Percentiles rank a stretch among this genome's conserved stretches.
phyloP scores from a whole-genome alignment of 2,329 filamentous ascomycete genomes.

The Epichloe bromicola region DNA sequence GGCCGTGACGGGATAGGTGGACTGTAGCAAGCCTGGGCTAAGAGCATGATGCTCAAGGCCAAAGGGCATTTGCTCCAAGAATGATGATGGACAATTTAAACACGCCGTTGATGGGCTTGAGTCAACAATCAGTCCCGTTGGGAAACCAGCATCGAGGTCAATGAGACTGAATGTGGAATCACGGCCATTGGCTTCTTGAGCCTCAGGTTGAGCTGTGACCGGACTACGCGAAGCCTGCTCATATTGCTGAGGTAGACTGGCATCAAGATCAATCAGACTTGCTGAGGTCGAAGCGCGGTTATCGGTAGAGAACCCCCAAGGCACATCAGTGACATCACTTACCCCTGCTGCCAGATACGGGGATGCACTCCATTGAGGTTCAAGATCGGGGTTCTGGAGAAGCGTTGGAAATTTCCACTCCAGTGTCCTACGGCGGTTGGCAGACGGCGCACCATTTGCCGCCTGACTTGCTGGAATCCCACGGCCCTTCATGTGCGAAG shows the following conservation, averaged over 20 bases:
- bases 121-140: background rate
- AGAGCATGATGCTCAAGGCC: background rate
- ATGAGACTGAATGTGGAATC: background rate
- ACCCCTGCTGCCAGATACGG: constrained; percentile 8
- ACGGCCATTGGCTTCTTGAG: background rate
- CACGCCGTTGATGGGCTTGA: background rate
- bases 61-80: background rate
- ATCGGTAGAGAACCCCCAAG: constrained; percentile 8
- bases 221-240: background rate
- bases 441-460: too few species aligned
- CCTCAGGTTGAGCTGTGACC: background rate
- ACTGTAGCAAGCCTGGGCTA: background rate
- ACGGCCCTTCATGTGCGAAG: too few species aligned
- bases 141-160: background rate
- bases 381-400: constrained; percentile 34
- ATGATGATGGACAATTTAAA: background rate
- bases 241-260: constrained; percentile 29
- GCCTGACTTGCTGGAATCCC: too few species aligned
- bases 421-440: constrained; percentile 22
- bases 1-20: background rate
- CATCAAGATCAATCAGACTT: constrained; percentile 40
- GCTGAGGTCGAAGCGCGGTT: constrained; percentile 28
- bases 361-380: constrained; percentile 21
- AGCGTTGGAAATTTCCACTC: constrained; percentile 43
- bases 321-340: background rate